Evolutionary conservation across 331 rosid species (phyloP), one percentile per base, ranked within the genome.

Genomic region (Malus hybrid): DNA sequence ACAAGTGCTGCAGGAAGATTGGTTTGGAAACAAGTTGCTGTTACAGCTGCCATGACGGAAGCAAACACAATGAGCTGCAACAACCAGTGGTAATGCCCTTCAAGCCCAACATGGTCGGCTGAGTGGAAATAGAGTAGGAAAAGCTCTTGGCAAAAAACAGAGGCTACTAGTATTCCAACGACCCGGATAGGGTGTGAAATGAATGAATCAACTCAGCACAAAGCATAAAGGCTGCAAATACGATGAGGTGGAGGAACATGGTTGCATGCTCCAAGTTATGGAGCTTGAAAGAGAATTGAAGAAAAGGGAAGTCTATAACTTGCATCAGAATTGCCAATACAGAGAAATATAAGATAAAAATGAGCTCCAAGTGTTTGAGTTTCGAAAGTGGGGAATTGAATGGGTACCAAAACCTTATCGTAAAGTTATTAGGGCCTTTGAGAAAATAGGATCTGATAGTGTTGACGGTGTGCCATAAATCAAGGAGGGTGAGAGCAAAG

Each of bases 1-100:
- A 88, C 82, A 48, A 93, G 86, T 22, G 91, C 90, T 8, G 89
- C 89, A 2, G 90, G 88, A 79, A 93, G 87, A 89, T 83, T 86
- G 73, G 78, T 86, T 2, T 87, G 97, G 74, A 79, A 91, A 80
- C 76, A 67, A 54, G 95, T 84, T 81, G 89, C 89, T 61, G 87
- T 80, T 48, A 91, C 31, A 29, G 90, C 78, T n/a, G 91, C 75
- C 13, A 87, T 54, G 29, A 90, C 80, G 64, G 96, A 88, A 56
- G 82, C 84, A 39, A 85, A 79, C 75, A 91, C 98, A 77, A 91
- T 86, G 77, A 91, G 83, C 85, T 90, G 98, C 73, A 91, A 68
- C 70, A 91, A 79, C 96, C 88, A 86, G 73, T 93, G 98, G 86
- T 82, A 93, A 81, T 93, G 96, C 76, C 98, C 97, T 87, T 93